phyloP scores from a whole-genome alignment of 2,329 filamentous ascomycete genomes.

The Ascomycota sp. region DNA sequence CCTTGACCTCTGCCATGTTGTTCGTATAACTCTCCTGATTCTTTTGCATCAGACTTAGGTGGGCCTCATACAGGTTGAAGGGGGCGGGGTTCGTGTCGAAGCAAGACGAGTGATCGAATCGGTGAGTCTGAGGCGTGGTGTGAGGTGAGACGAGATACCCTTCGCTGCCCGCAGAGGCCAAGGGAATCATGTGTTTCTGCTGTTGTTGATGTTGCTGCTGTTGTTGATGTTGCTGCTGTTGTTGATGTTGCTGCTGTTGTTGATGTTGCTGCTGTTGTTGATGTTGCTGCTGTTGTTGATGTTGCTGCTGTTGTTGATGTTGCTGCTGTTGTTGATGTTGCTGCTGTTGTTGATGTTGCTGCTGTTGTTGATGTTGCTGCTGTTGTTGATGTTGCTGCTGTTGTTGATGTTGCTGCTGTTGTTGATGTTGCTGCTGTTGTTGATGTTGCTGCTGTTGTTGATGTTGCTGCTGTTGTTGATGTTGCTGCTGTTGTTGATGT shows the following conservation, averaged over 20 bases:
- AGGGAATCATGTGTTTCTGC: slow-evolving; percentile 7
- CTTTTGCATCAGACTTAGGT: slow-evolving; percentile 25
- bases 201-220: slow-evolving; percentile 5
- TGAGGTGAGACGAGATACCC: slow-evolving; percentile 37
- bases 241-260: slow-evolving; percentile 11
- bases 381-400: slow-evolving; percentile 6
- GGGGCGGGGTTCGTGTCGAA: slow-evolving; percentile 22
- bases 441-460: slow-evolving; percentile 5
- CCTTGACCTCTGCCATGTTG: slow-evolving; percentile 21
- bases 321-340: slow-evolving; percentile 2
- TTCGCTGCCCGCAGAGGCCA: slow-evolving; percentile 22
- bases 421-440: slow-evolving; percentile 2
- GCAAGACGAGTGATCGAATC: slow-evolving; percentile 27
- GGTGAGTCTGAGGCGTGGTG: slow-evolving; percentile 31
- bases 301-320: slow-evolving; percentile 4
- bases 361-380: slow-evolving; percentile 5
- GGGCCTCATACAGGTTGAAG: slow-evolving; percentile 24
- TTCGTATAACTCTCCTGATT: slow-evolving; percentile 21
- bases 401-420: slow-evolving; percentile 1
- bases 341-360: slow-evolving; percentile 1
- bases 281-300: slow-evolving; percentile 5
- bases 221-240: slow-evolving; percentile 6
- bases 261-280: slow-evolving; percentile 77
- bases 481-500: slow-evolving; percentile 2
- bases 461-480: slow-evolving; percentile 4